phyloP scores from a whole-genome alignment of 495 filamentous ascomycete genomes.

The Hypoxylon rickii region DNA sequence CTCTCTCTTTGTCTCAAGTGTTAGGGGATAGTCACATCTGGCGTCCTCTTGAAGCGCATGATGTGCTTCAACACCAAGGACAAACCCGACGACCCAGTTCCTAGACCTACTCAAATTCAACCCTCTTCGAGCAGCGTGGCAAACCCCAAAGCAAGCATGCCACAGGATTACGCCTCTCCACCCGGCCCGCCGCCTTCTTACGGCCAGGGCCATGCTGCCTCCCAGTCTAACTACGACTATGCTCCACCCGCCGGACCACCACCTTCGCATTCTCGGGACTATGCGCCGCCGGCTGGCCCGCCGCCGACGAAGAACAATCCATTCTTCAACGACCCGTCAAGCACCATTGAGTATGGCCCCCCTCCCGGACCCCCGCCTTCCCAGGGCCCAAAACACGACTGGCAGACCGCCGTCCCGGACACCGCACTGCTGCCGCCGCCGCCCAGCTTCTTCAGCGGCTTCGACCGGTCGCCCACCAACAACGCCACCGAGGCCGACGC shows the following conservation, averaged over 20 bases:
- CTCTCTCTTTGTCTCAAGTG: too few species aligned
- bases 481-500: slow-evolving; percentile 75
- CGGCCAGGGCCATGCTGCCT: slow-evolving; percentile 4
- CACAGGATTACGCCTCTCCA: slow-evolving; percentile 35
- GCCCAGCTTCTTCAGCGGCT: slow-evolving; percentile 65
- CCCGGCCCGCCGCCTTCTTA: slow-evolving; percentile 45
- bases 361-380: slow-evolving; percentile 44
- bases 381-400: slow-evolving; percentile 63
- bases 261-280: slow-evolving; percentile 42
- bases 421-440: slow-evolving; percentile 82
- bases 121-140: slow-evolving; percentile 37
- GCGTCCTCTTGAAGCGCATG: background rate
- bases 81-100: slow-evolving; percentile 36
- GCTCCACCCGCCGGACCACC: slow-evolving; percentile 41
- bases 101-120: slow-evolving; percentile 35
- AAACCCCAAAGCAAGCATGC: slow-evolving; percentile 25
- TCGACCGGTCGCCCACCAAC: slow-evolving; percentile 67
- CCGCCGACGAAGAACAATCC: slow-evolving; percentile 22
- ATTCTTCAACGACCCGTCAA: slow-evolving; percentile 9
- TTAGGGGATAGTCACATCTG: too few species aligned
- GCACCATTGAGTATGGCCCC: slow-evolving; percentile 22
- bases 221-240: slow-evolving; percentile 19
- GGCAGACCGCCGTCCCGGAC: slow-evolving; percentile 78
- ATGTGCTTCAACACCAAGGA: slow-evolving; percentile 55
- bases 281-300: slow-evolving; percentile 44